These are phyloP conservation scores for Lentinula lateritia DNA, from an alignment of 768 basidiomycete genomes.

Conservation along the genomic window DNA sequence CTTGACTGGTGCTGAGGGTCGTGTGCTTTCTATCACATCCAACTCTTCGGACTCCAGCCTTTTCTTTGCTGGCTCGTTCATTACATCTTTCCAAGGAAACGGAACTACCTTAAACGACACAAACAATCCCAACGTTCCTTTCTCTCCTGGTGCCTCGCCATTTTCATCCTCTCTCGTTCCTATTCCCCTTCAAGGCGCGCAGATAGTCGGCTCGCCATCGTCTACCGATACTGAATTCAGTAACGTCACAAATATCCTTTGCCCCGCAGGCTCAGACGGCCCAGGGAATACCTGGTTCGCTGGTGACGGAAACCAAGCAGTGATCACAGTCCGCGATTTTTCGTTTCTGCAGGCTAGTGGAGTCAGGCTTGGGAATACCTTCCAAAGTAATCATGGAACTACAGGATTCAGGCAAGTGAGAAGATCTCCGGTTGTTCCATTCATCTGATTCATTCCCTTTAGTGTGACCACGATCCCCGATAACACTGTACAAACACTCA, in stretches of 20 bases:
- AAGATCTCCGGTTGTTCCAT: not conserved
- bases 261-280: conserved; percentile 79
- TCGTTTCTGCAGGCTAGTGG: conserved; percentile 71
- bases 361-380: conserved; percentile 88
- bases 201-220: conserved; percentile 53
- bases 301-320: conserved; percentile 59
- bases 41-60: conserved; percentile 69
- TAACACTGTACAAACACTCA: conserved; percentile 71
- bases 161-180: conserved; percentile 90
- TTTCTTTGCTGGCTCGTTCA: conserved; percentile 87
- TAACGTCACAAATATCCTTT: conserved; percentile 68
- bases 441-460: conserved; percentile 7
- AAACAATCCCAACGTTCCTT: conserved; percentile 83
- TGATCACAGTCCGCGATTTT: conserved; percentile 76
- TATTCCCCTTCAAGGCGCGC: conserved; percentile 58
- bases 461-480: conserved; percentile 89
- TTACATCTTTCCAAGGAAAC: conserved; percentile 62
- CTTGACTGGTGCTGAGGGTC: conserved; percentile 60
- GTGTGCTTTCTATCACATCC: conserved; percentile 71
- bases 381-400: conserved; percentile 74
- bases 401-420: conserved; percentile 74
- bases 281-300: conserved; percentile 84
- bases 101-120: conserved; percentile 50
- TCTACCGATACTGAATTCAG: conserved; percentile 54
- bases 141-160: conserved; percentile 74